Percentiles rank a stretch among this genome's conserved stretches.
phyloP scores from a whole-genome alignment of 2,329 filamentous ascomycete species.

The Hypoxylon sp. region DNA sequence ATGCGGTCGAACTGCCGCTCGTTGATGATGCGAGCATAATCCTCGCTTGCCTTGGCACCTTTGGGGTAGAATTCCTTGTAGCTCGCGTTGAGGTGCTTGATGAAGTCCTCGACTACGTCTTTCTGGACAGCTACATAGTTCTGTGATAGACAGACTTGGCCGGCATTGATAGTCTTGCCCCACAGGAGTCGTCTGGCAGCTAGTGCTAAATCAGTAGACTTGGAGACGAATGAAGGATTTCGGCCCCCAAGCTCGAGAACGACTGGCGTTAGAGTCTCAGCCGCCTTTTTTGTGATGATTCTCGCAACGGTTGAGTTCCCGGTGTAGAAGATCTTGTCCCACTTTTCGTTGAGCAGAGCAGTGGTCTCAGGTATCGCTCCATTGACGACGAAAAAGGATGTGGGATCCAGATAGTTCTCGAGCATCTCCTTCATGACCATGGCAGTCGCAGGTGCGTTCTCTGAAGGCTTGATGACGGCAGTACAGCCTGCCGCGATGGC shows the following conservation, averaged over 20 bases:
- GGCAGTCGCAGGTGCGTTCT: slow-evolving; percentile 82
- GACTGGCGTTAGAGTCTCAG: slow-evolving; percentile 88
- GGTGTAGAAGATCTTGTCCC: slow-evolving; percentile 99
- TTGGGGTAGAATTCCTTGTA: slow-evolving; percentile 86
- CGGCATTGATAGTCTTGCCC: slow-evolving; percentile 89
- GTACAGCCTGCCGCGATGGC: slow-evolving; percentile 95
- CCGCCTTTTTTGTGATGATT: slow-evolving; percentile 91
- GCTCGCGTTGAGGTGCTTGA: slow-evolving; percentile 80
- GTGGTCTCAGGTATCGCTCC: slow-evolving; percentile 86
- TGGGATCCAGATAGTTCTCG: slow-evolving; percentile 80
- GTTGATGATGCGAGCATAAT: slow-evolving; percentile 87
- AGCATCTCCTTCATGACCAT: slow-evolving; percentile 86
- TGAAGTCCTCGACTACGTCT: slow-evolving; percentile 77
- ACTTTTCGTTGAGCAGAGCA: slow-evolving; percentile 86
- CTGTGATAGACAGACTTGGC: slow-evolving; percentile 92
- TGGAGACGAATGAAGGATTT: slow-evolving; percentile 93
- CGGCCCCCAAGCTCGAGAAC: slow-evolving; percentile 90
- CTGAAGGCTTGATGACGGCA: slow-evolving; percentile 90
- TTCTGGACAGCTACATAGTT: slow-evolving; percentile 92
- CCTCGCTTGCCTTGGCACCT: slow-evolving; percentile 82
- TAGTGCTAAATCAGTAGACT: slow-evolving; percentile 82
- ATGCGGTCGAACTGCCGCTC: slow-evolving; percentile 83
- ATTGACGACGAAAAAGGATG: slow-evolving; percentile 83
- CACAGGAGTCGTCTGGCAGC: slow-evolving; percentile 89
- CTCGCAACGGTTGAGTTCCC: slow-evolving; percentile 84